Conservation (phyloP, 441 rosid genomes). For the Aquilaria agallochum region DNA sequence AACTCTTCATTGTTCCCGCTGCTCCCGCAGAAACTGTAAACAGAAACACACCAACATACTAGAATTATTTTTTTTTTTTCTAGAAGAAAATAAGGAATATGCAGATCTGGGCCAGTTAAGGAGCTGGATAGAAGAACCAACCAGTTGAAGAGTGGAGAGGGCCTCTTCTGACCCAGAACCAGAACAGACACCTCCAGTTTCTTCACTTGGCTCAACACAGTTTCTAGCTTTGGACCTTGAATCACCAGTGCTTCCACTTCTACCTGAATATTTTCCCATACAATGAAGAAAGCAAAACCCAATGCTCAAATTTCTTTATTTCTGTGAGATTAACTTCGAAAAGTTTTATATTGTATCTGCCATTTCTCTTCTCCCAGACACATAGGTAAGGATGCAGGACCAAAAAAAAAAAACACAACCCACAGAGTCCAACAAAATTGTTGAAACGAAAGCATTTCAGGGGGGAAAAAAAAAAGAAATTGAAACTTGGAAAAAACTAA, state of each 20-base stretch:
- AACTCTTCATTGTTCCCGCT: constrained; percentile 55
- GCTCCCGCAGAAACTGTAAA: constrained; percentile 59
- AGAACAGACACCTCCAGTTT: constrained; percentile 83
- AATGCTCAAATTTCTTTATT: neutral
- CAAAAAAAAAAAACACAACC: neutral
- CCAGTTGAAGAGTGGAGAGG: constrained; percentile 60
- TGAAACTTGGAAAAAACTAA: neutral
- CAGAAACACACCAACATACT: neutral
- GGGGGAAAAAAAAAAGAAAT: constrained; percentile 1
- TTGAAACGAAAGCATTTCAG: constrained; percentile 1
- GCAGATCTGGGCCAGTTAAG: neutral
- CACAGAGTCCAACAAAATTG: neutral
- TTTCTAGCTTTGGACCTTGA: constrained; percentile 78
- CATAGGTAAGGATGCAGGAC: neutral
- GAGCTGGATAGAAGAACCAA: constrained; percentile 26
- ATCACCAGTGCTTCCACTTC: constrained; percentile 85
- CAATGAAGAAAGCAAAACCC: neutral
- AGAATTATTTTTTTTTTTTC: neutral
- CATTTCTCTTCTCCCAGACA: constrained; percentile 2
- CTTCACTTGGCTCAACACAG: constrained; percentile 86
- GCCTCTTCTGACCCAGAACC: constrained; percentile 77
- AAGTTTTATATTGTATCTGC: neutral
- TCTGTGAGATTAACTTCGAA: neutral
- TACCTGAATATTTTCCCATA: constrained; percentile 40
- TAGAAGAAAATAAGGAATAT: neutral